Base-by-base conservation (phyloP, 805 yeast genomes). In the Kuraishia hungarica region DNA sequence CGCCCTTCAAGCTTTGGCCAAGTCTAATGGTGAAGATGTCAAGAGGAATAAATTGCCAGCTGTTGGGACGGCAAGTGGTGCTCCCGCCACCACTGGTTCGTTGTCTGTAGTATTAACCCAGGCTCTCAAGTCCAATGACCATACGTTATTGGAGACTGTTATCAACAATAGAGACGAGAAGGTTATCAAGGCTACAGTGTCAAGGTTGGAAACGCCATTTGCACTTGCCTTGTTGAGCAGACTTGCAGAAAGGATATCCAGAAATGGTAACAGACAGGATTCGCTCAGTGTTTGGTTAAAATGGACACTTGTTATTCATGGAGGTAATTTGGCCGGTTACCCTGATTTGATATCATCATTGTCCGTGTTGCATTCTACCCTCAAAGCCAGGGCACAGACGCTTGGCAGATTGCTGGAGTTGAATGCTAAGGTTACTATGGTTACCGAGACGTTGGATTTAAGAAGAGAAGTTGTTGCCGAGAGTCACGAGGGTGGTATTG, bases 41-140 rank as follows among this genome's bases (percentile, higher is more conserved):
- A 28, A 59, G 43, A 59, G 54, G 67, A 62, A 56, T 56, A 11
- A 52, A 53, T 26, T 54, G 54, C 29, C 5, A 6, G 29, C 10
- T 26, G 29, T 26, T 26, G n/a, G n/a, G n/a, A n/a, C n/a, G n/a
- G 29, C 29, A 26, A 10, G 29, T 26, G 29, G 29, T 5, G 58
- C 63, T 22, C 53, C 24, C 22, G 77, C 76, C 55, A 81, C 83
- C 21, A 79, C 87, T 4, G 96, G 94, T 53, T 83, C 97, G 1
- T 80, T 92, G 57, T 82, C 97, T 1, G 84, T 87, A 1, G 82
- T 94, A n/a, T 75, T 94, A 50, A 76, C 92, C 15, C 99, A 94
- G 72, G 93, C 99, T 0, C 76, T 94, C 58, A 84, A 82, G 62
- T 84, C 96, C 21, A 89, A 88, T 63, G 99, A 94, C 67, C 91